phyloP scores from a whole-genome alignment of 768 basidiomycete species.

The Scleroderma citrinum region DNA sequence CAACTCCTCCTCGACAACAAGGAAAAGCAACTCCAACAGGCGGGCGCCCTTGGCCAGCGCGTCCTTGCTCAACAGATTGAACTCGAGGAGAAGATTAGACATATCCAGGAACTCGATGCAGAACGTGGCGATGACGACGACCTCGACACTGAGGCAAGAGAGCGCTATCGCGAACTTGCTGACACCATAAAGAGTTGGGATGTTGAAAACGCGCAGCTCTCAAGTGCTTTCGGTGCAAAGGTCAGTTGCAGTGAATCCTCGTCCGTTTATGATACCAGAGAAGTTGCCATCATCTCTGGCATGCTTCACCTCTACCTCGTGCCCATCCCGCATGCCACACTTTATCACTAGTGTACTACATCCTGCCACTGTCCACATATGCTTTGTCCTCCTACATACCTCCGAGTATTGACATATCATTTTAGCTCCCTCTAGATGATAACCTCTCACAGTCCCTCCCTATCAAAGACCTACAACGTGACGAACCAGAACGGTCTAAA shows the following conservation, averaged over 20 bases:
- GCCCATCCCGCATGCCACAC: slow-evolving; percentile 4
- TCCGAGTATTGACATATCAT: slow-evolving; percentile 6
- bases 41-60: slow-evolving; percentile 89
- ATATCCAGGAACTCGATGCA: slow-evolving; percentile 66
- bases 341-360: too few species aligned
- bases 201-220: slow-evolving; percentile 69
- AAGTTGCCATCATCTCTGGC: neutral
- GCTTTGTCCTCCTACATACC: too few species aligned
- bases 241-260: slow-evolving; percentile 34
- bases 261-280: neutral
- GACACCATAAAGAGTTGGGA: slow-evolving; percentile 77
- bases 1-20: slow-evolving; percentile 79
- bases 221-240: slow-evolving; percentile 58
- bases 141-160: slow-evolving; percentile 60
- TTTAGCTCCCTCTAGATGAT: slow-evolving; percentile 42
- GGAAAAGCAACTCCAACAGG: slow-evolving; percentile 87
- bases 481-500: slow-evolving; percentile 56
- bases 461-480: slow-evolving; percentile 48
- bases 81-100: slow-evolving; percentile 81
- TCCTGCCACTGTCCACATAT: too few species aligned
- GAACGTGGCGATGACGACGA: slow-evolving; percentile 61
- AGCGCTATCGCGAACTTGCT: slow-evolving; percentile 70
- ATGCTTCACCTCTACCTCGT: slow-evolving; percentile 13
- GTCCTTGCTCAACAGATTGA: slow-evolving; percentile 92
- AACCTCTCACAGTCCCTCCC: slow-evolving; percentile 40